These are phyloP conservation scores for Amanita muscaria DNA, from an alignment of 768 basidiomycete species.

Conservation along the genomic window DNA sequence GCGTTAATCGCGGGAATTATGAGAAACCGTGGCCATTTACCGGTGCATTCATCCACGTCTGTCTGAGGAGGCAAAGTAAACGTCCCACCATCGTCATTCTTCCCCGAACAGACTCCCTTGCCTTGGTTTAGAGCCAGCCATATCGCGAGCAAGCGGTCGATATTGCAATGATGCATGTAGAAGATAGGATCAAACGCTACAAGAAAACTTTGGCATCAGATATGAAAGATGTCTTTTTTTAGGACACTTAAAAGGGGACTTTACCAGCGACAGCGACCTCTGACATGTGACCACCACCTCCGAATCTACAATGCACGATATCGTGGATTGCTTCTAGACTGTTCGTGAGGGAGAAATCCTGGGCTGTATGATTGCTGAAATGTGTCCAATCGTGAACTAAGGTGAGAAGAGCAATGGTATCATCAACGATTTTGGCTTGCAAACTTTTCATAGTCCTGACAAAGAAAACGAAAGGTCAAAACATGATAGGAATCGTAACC, in stretches of 20 bases:
- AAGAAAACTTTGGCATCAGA: not conserved
- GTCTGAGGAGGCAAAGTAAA: slow-evolving; percentile 26
- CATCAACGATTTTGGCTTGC: slow-evolving; percentile 19
- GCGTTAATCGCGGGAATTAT: not conserved
- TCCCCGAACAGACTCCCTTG: slow-evolving; percentile 29
- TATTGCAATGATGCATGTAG: slow-evolving; percentile 45
- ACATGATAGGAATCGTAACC: not conserved
- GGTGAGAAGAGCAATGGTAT: slow-evolving; percentile 30
- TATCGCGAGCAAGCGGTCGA: slow-evolving; percentile 41
- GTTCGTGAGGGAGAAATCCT: slow-evolving; percentile 23
- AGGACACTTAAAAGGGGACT: no score
- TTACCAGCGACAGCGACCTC: slow-evolving; percentile 32
- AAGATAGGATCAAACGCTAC: slow-evolving; percentile 46
- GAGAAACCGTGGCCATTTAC: slow-evolving; percentile 13
- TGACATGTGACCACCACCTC: slow-evolving; percentile 20
- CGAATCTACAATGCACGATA: not conserved
- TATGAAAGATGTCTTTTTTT: not conserved
- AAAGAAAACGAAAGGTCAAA: not conserved
- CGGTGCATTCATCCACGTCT: slow-evolving; percentile 20
- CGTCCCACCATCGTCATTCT: slow-evolving; percentile 18
- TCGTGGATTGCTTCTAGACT: slow-evolving; percentile 46
- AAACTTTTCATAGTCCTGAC: slow-evolving; percentile 17
- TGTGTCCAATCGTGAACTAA: slow-evolving; percentile 30
- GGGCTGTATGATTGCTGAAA: slow-evolving; percentile 35
- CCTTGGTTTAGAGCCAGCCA: slow-evolving; percentile 39